Percentiles rank a stretch among this genome's conserved stretches.
Evolutionary conservation across 139 green algal genomes (phyloP).

Genomic region (Volvox africanus): DNA sequence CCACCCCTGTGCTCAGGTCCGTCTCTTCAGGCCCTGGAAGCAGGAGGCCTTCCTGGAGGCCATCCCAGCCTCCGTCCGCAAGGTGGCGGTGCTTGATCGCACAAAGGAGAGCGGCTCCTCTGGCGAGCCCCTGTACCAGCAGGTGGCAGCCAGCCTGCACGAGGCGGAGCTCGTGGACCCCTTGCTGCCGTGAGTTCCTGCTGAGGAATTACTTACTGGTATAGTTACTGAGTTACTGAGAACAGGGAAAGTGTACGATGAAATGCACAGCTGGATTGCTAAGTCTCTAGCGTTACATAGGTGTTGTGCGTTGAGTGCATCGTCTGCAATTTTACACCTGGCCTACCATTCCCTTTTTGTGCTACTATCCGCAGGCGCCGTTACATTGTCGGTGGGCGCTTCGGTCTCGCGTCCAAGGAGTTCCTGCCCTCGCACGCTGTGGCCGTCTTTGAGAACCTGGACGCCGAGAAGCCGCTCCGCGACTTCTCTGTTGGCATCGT

Average conservation of each 20-base stretch:
- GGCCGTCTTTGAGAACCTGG: slow-evolving; percentile 70
- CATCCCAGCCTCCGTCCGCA: slow-evolving; percentile 54
- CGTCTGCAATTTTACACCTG: too few relatives aligned
- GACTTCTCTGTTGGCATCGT: slow-evolving; percentile 61
- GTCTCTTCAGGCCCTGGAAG: slow-evolving; percentile 68
- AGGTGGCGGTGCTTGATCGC: slow-evolving; percentile 67
- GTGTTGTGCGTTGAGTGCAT: too few relatives aligned
- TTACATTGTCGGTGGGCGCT: slow-evolving; percentile 66
- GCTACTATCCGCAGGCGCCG: slow-evolving; percentile 1
- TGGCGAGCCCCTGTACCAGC: slow-evolving; percentile 51
- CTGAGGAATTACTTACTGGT: too few relatives aligned
- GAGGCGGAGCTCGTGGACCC: slow-evolving; percentile 25
- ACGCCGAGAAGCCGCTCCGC: slow-evolving; percentile 42
- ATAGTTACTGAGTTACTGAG: too few relatives aligned
- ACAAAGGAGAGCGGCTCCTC: slow-evolving; percentile 68
- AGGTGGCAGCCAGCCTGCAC: slow-evolving; percentile 24
- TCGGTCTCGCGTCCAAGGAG: slow-evolving; percentile 74
- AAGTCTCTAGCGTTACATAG: too few relatives aligned
- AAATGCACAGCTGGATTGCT: too few relatives aligned
- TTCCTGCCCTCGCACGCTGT: slow-evolving; percentile 70
- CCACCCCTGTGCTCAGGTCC: too few relatives aligned
- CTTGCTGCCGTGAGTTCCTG: neutral
- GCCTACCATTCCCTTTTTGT: neutral
- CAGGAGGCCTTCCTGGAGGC: slow-evolving; percentile 59
- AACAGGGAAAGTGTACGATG: too few relatives aligned